A percentile compares a stretch with the other conserved stretches of the same genome.
phyloP scores from a whole-genome alignment of 495 filamentous ascomycete species.

The Pseudoneurospora amorphoporcata region DNA sequence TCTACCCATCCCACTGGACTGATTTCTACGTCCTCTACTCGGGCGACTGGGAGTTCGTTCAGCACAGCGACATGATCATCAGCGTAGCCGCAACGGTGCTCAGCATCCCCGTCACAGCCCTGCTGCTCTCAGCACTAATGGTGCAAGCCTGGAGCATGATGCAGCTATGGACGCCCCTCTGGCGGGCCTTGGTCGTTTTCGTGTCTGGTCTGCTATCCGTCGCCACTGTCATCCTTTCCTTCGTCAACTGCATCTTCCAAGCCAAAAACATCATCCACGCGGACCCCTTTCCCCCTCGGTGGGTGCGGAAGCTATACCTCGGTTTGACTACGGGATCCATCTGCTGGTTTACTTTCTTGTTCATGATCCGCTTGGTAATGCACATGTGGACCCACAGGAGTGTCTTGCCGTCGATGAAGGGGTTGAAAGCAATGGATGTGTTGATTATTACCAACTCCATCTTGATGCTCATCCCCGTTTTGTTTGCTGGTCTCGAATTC shows the following conservation, averaged over 20 bases:
- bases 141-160: constrained; percentile 63
- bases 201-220: constrained; percentile 45
- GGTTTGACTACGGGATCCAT: constrained; percentile 54
- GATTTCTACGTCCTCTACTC: constrained; percentile 50
- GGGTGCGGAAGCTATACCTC: constrained; percentile 43
- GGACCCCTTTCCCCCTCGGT: constrained; percentile 9
- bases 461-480: constrained; percentile 63
- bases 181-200: constrained; percentile 33
- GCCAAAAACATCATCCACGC: constrained; percentile 36
- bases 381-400: constrained; percentile 23
- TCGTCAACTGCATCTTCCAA: constrained; percentile 49
- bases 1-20: constrained; percentile 47
- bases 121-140: constrained; percentile 55
- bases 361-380: constrained; percentile 57
- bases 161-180: constrained; percentile 30
- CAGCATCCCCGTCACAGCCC: constrained; percentile 46
- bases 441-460: constrained; percentile 28
- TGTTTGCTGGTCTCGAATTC: constrained; percentile 62
- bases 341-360: constrained; percentile 65
- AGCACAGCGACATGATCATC: constrained; percentile 33
- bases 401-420: constrained; percentile 19
- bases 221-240: constrained; percentile 47
- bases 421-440: constrained; percentile 26
- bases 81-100: constrained; percentile 45
- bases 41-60: constrained; percentile 44